Evolutionary conservation across 2,329 filamentous ascomycete genomes (phyloP), one percentile per base, ranked within the genome.

Genomic region (Neonectria coccinea): DNA sequence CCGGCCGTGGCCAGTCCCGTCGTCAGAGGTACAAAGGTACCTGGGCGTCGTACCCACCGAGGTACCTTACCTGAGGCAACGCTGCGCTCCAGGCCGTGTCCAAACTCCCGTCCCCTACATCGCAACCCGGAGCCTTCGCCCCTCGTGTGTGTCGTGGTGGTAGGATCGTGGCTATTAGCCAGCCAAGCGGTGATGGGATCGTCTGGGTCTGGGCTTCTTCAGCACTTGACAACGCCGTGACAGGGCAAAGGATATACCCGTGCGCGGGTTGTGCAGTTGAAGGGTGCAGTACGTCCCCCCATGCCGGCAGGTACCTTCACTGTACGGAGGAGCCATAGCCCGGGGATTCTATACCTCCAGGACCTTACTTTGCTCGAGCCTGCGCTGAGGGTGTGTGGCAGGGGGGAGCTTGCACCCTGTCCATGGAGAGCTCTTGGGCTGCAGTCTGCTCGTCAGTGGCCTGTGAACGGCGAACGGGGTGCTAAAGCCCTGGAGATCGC

Each of bases 101-200:
- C 27, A 56, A 52, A 56, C 36, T 10, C 27, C 11, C 44, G 27
- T 36, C 27, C 45, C 47, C 22, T 53, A 50, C 53, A 55, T 42
- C 18, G 25, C 61, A 22, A 33, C 20, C 33, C 33, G 31, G 20
- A 39, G 42, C 29, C 14, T 41, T 31, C 47, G 52, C 20, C 33
- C 52, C 59, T 64, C 42, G 50, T 59, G 51, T 60, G 48, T 59
- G 47, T 70, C 56, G 67, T 69, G 60, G 61, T 73, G 70, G 69
- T 70, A 69, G 67, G 62, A 64, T 69, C 42, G 39, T 29, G 52
- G 60, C 61, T 53, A 55, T 27, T 36, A 36, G 45, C 64, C 58
- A 61, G 44, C 42, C 51, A 64, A 51, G 36, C 51, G 22, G 44
- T 55, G 36, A 53, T 44, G 25, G 48, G 53, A n/a, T 20, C 52